Conservation (phyloP, 169 alveolate species). For the Plasmodium inui region DNA sequence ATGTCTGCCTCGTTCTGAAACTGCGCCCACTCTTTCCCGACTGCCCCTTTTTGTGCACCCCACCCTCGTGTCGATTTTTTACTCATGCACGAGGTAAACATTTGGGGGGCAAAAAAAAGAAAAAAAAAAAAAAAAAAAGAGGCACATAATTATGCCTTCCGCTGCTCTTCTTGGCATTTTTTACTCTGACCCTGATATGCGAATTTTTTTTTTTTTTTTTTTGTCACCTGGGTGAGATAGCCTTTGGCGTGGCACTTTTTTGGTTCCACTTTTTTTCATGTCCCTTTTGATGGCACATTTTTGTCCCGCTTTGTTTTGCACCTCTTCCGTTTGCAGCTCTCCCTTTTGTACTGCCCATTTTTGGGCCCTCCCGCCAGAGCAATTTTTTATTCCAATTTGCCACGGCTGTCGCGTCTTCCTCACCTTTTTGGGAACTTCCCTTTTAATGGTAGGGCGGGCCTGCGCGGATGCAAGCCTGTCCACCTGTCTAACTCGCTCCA, state of each 20-base stretch:
- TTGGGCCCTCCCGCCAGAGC: background rate
- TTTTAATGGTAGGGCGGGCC: background rate
- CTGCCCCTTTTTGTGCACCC: background rate
- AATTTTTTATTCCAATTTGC: background rate
- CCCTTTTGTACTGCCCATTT: background rate
- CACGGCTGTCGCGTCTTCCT: background rate
- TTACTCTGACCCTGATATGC: background rate
- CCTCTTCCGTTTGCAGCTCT: no score
- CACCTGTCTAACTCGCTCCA: background rate
- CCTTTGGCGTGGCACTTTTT: background rate
- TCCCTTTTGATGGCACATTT: background rate
- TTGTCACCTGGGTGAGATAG: background rate
- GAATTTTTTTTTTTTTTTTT: background rate
- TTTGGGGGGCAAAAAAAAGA: background rate
- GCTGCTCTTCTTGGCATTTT: background rate
- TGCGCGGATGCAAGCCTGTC: no score
- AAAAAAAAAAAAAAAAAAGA: background rate
- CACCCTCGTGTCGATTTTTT: background rate
- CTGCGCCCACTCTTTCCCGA: background rate
- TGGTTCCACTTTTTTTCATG: background rate
- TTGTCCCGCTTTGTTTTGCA: background rate
- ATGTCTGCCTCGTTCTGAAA: background rate
- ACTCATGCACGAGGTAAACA: background rate
- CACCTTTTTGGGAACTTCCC: background rate
- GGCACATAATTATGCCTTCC: constrained; percentile 1